phyloP scores from a whole-genome alignment of 768 basidiomycete species.

The Dioszegia hungarica region DNA sequence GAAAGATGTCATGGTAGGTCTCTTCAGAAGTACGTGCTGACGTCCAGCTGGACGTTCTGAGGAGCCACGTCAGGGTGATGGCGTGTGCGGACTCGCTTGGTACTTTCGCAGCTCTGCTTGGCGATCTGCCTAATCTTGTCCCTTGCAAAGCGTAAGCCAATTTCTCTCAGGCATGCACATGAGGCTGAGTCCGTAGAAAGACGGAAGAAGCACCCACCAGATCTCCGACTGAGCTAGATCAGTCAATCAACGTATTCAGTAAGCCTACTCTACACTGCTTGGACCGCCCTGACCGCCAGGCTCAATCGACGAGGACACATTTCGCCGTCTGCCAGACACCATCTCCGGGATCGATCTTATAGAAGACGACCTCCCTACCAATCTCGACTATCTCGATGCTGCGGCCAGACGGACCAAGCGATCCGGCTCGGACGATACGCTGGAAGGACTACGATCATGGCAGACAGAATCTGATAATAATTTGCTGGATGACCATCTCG shows the following conservation, averaged over 20 bases:
- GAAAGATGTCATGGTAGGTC: conserved; percentile 16
- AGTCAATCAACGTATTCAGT: conserved; percentile 35
- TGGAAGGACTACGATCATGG: conserved; percentile 34
- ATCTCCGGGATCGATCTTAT: conserved; percentile 82
- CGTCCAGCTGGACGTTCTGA: conserved; percentile 24
- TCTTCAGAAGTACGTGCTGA: neutral
- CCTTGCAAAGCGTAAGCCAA: conserved; percentile 14
- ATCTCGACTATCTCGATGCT: conserved; percentile 78
- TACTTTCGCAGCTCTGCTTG: conserved; percentile 28
- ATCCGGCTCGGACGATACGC: conserved; percentile 59
- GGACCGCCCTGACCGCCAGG: conserved; percentile 19
- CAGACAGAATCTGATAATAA: conserved; percentile 12
- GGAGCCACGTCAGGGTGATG: conserved; percentile 23
- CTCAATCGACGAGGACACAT: conserved; percentile 72
- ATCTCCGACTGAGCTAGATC: conserved; percentile 15
- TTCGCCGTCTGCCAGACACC: conserved; percentile 67
- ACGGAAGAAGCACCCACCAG: neutral
- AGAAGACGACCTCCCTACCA: conserved; percentile 81
- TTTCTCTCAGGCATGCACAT: neutral
- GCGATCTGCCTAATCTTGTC: conserved; percentile 33
- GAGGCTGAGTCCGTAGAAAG: neutral
- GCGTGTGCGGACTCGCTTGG: conserved; percentile 49
- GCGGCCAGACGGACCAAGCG: conserved; percentile 57
- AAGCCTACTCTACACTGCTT: neutral
- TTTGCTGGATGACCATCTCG: conserved; percentile 50